Base-by-base conservation (phyloP, 805 yeast genomes). In the Priceomyces medius region DNA sequence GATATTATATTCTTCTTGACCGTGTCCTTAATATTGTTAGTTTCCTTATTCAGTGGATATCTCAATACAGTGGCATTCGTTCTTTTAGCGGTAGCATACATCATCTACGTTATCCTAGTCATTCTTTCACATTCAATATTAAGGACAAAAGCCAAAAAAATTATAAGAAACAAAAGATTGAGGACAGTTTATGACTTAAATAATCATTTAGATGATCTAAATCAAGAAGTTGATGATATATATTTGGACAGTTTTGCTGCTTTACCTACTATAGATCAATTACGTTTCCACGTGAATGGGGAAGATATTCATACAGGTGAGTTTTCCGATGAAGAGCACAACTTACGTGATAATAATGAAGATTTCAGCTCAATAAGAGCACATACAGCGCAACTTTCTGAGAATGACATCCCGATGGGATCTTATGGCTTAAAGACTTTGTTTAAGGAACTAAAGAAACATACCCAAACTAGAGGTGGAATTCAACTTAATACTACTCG, bases 1-100 rank as follows among this genome's bases (percentile, higher is more conserved):
- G 97, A 91, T 57, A 50, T 79, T 0, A 48, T 61, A 0, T 76
- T 85, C 50, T 83, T 88, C 50, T 56, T 76, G 0, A 47, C 66
- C 0, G 68, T 88, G 16, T 64, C 81, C 0, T 31, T 71, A 0
- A 48, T 83, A 6, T 61, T 85, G 0, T 53, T 82, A n/a, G 46
- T 60, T n/a, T 71, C 81, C 36, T 59, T 85, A 6, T 48, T 66
- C 1, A 83, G 78, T 56, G 85, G 85, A 1, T 59, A 62, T 8
- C 63, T 93, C 17, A 68, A 71, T 31, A 53, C 76, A 10, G 54
- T 69, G 59, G 85, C 81, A 50, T 83, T 95, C 43, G 38, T 76
- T 0, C 44, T 72, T 7, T 74, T 90, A 76, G 65, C 85, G 7
- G 43, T 58, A 0, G 55, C 80, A 5, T 89, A 90, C 56, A 45